Evolutionary conservation across 2,329 filamentous ascomycete species (phyloP).

Genomic region (Claviceps sorghi): DNA sequence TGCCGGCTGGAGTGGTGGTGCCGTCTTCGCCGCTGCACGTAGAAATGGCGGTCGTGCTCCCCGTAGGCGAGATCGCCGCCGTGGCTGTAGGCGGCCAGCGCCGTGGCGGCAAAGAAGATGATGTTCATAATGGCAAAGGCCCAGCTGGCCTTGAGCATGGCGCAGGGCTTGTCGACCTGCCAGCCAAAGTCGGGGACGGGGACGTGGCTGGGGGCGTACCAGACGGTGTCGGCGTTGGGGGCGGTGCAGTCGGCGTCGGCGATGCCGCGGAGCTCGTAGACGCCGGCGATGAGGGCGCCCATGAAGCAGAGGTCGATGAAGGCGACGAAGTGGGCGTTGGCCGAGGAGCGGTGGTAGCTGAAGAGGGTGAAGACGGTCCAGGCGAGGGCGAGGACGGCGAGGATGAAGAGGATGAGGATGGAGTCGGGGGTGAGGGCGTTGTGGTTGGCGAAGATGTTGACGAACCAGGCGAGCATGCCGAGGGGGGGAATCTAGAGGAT

Average conservation of each 20-base stretch:
- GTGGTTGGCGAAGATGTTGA: constrained; percentile 40
- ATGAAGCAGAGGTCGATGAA: constrained; percentile 47
- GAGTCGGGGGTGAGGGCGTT: constrained; percentile 47
- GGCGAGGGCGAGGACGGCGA: constrained; percentile 45
- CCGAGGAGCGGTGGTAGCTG: constrained; percentile 47
- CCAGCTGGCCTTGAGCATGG: constrained; percentile 83
- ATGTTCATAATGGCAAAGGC: constrained; percentile 82
- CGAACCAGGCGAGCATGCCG: constrained; percentile 54
- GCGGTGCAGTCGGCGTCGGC: constrained; percentile 50
- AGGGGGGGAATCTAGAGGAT: constrained; percentile 42
- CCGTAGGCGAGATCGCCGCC: constrained; percentile 36
- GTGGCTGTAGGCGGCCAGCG: constrained; percentile 50
- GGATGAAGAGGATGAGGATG: constrained; percentile 54
- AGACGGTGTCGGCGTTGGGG: constrained; percentile 33
- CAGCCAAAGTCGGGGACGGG: constrained; percentile 40
- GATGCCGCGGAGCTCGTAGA: constrained; percentile 46
- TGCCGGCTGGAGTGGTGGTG: constrained; percentile 24
- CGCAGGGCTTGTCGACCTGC: constrained; percentile 59
- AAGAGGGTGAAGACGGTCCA: constrained; percentile 54
- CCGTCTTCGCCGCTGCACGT: constrained; percentile 5
- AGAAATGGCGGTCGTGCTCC: constrained; percentile 14
- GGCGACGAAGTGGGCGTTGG: constrained; percentile 46
- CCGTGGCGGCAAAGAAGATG: constrained; percentile 66
- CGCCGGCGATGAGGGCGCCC: constrained; percentile 48
- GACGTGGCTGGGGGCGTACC: constrained; percentile 36